These are phyloP conservation scores for Tulasnella sp. DNA, from an alignment of 768 basidiomycete genomes.

Conservation along the genomic window DNA sequence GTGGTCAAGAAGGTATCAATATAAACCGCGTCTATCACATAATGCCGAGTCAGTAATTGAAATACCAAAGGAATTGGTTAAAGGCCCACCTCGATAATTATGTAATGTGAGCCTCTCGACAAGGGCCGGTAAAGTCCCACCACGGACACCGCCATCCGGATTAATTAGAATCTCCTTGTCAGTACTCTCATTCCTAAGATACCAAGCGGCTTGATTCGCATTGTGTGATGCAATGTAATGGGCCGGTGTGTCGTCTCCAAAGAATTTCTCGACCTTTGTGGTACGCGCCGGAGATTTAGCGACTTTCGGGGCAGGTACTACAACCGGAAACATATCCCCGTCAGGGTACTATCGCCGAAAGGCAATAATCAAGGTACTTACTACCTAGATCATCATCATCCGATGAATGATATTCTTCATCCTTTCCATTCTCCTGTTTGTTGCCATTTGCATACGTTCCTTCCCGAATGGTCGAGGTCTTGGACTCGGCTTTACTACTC, in stretches of 20 bases:
- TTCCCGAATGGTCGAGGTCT: constrained; percentile 10
- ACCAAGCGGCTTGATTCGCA: constrained; percentile 56
- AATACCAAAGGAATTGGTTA: neutral
- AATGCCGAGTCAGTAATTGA: neutral
- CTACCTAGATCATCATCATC: constrained; percentile 7
- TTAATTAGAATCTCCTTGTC: constrained; percentile 75
- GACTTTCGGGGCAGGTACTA: constrained; percentile 1
- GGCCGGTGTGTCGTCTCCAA: constrained; percentile 47
- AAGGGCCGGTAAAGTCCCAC: constrained; percentile 73
- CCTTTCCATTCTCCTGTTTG: neutral
- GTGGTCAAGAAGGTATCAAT: constrained; percentile 89
- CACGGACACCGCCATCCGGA: constrained; percentile 69
- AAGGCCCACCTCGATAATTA: constrained; percentile 59
- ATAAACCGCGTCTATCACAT: constrained; percentile 51
- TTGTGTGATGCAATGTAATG: constrained; percentile 32
- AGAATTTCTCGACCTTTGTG: constrained; percentile 42
- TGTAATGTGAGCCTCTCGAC: constrained; percentile 87
- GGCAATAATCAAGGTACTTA: neutral
- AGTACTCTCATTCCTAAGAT: constrained; percentile 66
- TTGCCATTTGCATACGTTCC: neutral
- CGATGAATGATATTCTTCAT: no score
- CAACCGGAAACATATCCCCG: neutral
- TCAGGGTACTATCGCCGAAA: neutral
- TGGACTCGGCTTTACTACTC: no score
- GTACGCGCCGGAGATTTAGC: constrained; percentile 3